These are phyloP conservation scores for Penicillium flavigenum DNA, from an alignment of 495 filamentous ascomycete genomes.

Conservation along the genomic window DNA sequence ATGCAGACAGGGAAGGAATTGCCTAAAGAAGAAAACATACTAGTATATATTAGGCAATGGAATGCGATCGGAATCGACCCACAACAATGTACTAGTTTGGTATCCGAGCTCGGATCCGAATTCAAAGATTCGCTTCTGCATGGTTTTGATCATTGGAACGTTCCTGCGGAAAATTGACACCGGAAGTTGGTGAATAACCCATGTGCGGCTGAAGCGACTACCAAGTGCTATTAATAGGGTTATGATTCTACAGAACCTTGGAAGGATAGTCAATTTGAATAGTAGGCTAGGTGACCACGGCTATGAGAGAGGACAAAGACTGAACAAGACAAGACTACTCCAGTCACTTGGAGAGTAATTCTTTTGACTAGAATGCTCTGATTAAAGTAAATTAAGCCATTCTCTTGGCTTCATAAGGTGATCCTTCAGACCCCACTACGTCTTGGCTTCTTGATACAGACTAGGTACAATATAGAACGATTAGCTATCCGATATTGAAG, in stretches of 20 bases:
- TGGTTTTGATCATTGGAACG: neutral
- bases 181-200: neutral
- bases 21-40: neutral
- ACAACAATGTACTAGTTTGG: neutral
- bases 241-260: neutral
- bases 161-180: neutral
- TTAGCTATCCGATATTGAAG: neutral
- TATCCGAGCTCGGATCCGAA: neutral
- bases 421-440: neutral
- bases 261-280: neutral
- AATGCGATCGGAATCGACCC: neutral
- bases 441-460: neutral
- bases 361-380: too few species aligned
- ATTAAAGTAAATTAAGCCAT: slow-evolving; percentile 7
- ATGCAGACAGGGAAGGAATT: neutral
- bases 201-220: neutral
- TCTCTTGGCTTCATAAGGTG: neutral
- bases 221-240: neutral
- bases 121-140: neutral
- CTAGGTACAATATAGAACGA: neutral
- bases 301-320: neutral
- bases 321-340: neutral
- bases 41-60: neutral
- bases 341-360: neutral
- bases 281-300: neutral